Conservation (phyloP, 345 rosid genomes). For the Raphanus sativus region DNA sequence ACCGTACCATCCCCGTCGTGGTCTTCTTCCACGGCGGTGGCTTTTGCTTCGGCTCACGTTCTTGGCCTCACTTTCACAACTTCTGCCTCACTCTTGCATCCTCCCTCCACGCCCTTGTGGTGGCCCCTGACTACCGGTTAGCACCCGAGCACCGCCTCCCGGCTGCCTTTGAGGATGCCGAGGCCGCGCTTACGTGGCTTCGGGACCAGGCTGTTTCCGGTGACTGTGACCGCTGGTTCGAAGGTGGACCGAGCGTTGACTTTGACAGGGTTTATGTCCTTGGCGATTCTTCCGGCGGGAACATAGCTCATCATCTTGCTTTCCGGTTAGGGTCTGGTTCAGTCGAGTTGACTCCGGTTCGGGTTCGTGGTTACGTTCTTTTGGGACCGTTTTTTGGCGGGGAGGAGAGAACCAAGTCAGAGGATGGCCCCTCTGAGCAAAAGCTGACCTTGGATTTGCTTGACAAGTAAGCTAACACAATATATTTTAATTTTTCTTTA, state of each 20-base stretch:
- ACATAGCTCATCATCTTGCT: conserved; percentile 80
- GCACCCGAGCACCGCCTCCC: conserved; percentile 88
- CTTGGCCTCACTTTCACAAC: conserved; percentile 76
- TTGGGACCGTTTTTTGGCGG: conserved; percentile 91
- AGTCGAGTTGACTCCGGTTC: conserved; percentile 48
- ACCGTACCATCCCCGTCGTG: conserved; percentile 39
- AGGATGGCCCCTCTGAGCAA: conserved; percentile 63
- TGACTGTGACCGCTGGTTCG: conserved; percentile 45
- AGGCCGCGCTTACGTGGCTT: conserved; percentile 49
- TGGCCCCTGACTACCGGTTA: conserved; percentile 72
- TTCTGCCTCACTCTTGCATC: conserved; percentile 65
- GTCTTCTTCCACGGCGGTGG: conserved; percentile 83
- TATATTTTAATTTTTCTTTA: conserved; percentile 5
- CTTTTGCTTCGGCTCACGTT: conserved; percentile 72
- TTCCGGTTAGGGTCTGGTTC: conserved; percentile 51
- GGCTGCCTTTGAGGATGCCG: conserved; percentile 66
- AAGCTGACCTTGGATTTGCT: conserved; percentile 61
- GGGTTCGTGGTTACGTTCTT: conserved; percentile 76
- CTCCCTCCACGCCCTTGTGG: conserved; percentile 53
- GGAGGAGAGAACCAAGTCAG: conserved; percentile 66
- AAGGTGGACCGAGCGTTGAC: conserved; percentile 46
- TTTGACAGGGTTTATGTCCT: conserved; percentile 57
- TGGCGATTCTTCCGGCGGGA: conserved; percentile 97
- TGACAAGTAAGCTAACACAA: conserved; percentile 59
- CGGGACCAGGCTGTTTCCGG: conserved; percentile 46